Base-by-base conservation (phyloP, 495 filamentous ascomycete genomes). In the Tuber borchii region DNA sequence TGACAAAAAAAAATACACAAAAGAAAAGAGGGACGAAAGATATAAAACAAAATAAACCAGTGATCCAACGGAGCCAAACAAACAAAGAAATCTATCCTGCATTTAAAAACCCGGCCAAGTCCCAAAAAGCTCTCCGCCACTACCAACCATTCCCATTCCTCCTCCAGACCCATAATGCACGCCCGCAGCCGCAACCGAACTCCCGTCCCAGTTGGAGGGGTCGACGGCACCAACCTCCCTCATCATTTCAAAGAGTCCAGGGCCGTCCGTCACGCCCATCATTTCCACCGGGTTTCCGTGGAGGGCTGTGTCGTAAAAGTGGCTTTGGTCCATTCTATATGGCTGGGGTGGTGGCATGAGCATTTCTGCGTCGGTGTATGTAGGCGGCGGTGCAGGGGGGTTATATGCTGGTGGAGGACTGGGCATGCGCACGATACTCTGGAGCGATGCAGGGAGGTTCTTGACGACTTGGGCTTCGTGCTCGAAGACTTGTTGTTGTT, bases 391-490 rank as follows among this genome's bases (percentile, higher is more conserved):
- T 31, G 75, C 19, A 46, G 75, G 26, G 39, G 9, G 4, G 26
- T 69, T 46, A 69, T 69, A 20, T 26, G 42, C 46, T 73, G 74
- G 56, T 68, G 75, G 37, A 70, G 75, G 20, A 51, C 46, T 14
- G 39, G 71, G 74, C 7, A 31, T 84, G 71, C 86, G 85, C 6
- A 87, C 83, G 20, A 86, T 81, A 10, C 86, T 85, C 16, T 85
- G 85, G 42, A 87, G 78, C 5, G 84, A 86, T 12, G 86, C 84
- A 0, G 85, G 84, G 12, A 81, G 82, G 70, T 79, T 79, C 7
- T 81, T 82, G 20, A 80, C 83, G 68, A 77, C 82, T 56, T 76
- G 82, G n/a, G 76, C 81, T 7, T 80, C 80, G 22, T 77, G 81
- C 16, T 77, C 80, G 56, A 74, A 78, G 46, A 76, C 76, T 68